Evolutionary conservation across 768 basidiomycete genomes (phyloP).

Genomic region (Mycena latifolia): DNA sequence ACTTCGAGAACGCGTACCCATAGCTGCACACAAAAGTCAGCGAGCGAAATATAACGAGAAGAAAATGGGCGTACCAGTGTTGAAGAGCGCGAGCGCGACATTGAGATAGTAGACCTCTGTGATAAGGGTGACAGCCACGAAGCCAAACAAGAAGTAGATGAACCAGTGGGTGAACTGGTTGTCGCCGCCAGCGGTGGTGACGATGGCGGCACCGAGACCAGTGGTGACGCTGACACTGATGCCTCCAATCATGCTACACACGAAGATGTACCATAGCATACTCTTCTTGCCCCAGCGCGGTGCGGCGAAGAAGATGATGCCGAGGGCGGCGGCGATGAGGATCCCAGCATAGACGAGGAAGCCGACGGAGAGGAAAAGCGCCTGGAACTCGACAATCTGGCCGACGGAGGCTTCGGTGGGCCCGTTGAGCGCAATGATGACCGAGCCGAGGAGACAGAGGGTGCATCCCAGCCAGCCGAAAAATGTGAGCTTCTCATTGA

Average conservation of each 20-base stretch:
- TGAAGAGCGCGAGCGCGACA: slow-evolving; percentile 95
- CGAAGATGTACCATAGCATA: slow-evolving; percentile 95
- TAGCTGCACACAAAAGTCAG: slow-evolving; percentile 56
- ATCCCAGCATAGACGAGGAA: slow-evolving; percentile 81
- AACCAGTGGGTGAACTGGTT: slow-evolving; percentile 97
- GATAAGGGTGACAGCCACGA: slow-evolving; percentile 88
- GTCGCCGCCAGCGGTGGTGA: slow-evolving; percentile 79
- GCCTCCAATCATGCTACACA: slow-evolving; percentile 98
- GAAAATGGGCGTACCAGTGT: slow-evolving; percentile 71
- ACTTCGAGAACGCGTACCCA: slow-evolving; percentile 61
- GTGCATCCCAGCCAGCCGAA: slow-evolving; percentile 98
- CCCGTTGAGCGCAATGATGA: slow-evolving; percentile 93
- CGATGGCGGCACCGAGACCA: slow-evolving; percentile 92
- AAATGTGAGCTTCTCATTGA: slow-evolving; percentile 92
- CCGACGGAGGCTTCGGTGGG: slow-evolving; percentile 72
- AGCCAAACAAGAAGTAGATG: slow-evolving; percentile 87
- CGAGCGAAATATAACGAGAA: not conserved
- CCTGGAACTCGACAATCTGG: slow-evolving; percentile 78
- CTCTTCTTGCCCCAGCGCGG: slow-evolving; percentile 89
- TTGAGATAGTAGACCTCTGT: slow-evolving; percentile 97
- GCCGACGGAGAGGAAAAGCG: slow-evolving; percentile 84
- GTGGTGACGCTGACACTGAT: slow-evolving; percentile 95
- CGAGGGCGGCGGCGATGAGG: slow-evolving; percentile 72
- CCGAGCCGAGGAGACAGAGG: slow-evolving; percentile 90
- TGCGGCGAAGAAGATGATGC: slow-evolving; percentile 86